These are phyloP conservation scores for Candida koratica DNA, from an alignment of 805 yeast species.

Conservation along the genomic window DNA sequence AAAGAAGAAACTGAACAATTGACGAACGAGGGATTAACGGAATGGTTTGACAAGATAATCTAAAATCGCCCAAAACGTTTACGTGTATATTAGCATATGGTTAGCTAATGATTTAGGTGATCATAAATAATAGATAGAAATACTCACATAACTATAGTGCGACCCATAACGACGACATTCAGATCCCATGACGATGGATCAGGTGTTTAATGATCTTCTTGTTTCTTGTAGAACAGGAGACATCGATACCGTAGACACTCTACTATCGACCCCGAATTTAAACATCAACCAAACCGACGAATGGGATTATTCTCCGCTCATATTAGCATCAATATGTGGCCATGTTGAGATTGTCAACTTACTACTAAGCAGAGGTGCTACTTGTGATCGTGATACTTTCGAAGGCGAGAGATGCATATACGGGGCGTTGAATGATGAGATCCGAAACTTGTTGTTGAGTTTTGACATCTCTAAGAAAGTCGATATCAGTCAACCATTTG, in stretches of 20 bases:
- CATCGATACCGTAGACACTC: constrained; percentile 54
- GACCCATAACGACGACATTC: no score
- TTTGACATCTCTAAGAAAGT: constrained; percentile 67
- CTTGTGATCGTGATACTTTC: constrained; percentile 76
- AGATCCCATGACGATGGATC: constrained; percentile 6
- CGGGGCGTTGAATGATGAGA: constrained; percentile 69
- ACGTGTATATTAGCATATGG: no score
- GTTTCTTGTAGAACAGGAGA: constrained; percentile 70
- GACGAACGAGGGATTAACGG: neutral
- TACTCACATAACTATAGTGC: no score
- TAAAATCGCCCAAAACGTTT: no score
- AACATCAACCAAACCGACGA: constrained; percentile 54
- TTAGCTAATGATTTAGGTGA: no score
- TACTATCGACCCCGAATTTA: constrained; percentile 42
- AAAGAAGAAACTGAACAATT: constrained; percentile 6
- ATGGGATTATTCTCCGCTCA: constrained; percentile 73
- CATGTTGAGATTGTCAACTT: constrained; percentile 61
- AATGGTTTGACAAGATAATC: constrained; percentile 4
- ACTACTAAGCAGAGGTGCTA: constrained; percentile 61
- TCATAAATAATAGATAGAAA: no score
- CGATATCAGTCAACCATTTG: constrained; percentile 68
- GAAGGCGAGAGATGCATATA: constrained; percentile 75
- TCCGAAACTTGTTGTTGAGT: constrained; percentile 52
- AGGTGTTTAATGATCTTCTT: constrained; percentile 11
- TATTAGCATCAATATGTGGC: constrained; percentile 72